These are phyloP conservation scores for Pouteria campechiana DNA, from an alignment of 179 eudicot species.

Conservation along the genomic window DNA sequence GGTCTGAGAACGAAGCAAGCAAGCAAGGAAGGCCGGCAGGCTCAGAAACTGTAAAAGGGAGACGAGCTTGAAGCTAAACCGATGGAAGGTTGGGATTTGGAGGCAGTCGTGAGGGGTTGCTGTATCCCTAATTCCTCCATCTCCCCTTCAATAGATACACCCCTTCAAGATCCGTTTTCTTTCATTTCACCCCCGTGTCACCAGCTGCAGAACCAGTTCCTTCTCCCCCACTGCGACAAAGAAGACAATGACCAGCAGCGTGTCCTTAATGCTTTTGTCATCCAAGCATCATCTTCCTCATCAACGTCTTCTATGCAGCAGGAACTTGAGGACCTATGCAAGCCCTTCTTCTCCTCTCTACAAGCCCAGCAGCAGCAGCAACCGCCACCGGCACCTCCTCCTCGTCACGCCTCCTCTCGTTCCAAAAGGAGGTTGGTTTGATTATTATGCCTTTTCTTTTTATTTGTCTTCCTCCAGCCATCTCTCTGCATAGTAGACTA, in stretches of 20 bases:
- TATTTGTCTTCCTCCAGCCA: background rate
- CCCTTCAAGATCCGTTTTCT: no score
- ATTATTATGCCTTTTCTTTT: no score
- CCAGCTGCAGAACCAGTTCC: slow-evolving; percentile 8
- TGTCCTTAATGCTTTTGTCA: no score
- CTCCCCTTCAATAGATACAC: background rate
- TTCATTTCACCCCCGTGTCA: no score
- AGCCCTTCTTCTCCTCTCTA: slow-evolving; percentile 14
- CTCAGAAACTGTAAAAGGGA: no score
- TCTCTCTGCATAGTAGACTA: slow-evolving; percentile 16
- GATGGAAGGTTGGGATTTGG: slow-evolving; percentile 61
- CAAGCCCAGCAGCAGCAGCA: background rate
- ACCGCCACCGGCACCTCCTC: background rate
- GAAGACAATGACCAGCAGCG: slow-evolving; percentile 6
- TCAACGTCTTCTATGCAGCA: background rate
- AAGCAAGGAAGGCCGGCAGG: background rate
- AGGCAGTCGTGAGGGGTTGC: slow-evolving; percentile 61
- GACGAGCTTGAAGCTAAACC: slow-evolving; percentile 1
- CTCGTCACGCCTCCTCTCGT: slow-evolving; percentile 4
- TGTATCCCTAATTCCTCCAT: slow-evolving; percentile 8
- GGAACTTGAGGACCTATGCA: slow-evolving; percentile 18
- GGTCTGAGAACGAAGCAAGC: background rate
- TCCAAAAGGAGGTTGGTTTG: no score
- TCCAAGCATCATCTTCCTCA: background rate
- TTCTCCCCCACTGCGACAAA: background rate